Conservation (phyloP, 1,139 yeast genomes). For the Sugiyamaella novakii region DNA sequence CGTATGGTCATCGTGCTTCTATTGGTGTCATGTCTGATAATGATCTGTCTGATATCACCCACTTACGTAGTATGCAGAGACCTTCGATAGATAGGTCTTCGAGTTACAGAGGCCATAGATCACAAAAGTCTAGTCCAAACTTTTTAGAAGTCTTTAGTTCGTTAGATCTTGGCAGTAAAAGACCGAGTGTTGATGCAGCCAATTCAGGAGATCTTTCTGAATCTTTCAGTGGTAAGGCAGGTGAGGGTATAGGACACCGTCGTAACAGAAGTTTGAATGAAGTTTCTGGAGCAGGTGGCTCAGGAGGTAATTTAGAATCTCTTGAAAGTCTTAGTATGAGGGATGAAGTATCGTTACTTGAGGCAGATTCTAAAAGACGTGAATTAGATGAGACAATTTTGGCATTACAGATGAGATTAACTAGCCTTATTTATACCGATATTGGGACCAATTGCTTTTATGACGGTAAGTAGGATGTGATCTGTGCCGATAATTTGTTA, state of each 20-base stretch:
- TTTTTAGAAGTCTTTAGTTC: slow-evolving; percentile 35
- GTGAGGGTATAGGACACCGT: slow-evolving; percentile 28
- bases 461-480: slow-evolving; percentile 29
- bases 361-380: slow-evolving; percentile 27
- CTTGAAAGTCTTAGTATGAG: slow-evolving; percentile 10
- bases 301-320: slow-evolving; percentile 8
- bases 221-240: neutral
- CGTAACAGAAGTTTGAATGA: slow-evolving; percentile 36
- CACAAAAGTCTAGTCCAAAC: slow-evolving; percentile 36
- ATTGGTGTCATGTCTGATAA: slow-evolving; percentile 24
- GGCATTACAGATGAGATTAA: slow-evolving; percentile 37
- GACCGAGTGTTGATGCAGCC: slow-evolving; percentile 2
- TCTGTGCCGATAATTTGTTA: too few relatives aligned
- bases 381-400: slow-evolving; percentile 33
- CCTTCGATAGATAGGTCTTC: slow-evolving; percentile 20
- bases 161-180: slow-evolving; percentile 25
- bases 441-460: slow-evolving; percentile 37
- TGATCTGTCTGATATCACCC: slow-evolving; percentile 17
- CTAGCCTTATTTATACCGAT: slow-evolving; percentile 38
- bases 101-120: slow-evolving; percentile 31
- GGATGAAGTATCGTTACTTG: slow-evolving; percentile 19
- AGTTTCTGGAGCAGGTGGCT: slow-evolving; percentile 15
- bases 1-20: slow-evolving; percentile 24
- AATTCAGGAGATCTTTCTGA: neutral
- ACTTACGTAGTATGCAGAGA: slow-evolving; percentile 10